A percentile compares a stretch with the other conserved stretches of the same genome.
Evolutionary conservation across 2,329 filamentous ascomycete species (phyloP).

Genomic region (Penicillium sp.): DNA sequence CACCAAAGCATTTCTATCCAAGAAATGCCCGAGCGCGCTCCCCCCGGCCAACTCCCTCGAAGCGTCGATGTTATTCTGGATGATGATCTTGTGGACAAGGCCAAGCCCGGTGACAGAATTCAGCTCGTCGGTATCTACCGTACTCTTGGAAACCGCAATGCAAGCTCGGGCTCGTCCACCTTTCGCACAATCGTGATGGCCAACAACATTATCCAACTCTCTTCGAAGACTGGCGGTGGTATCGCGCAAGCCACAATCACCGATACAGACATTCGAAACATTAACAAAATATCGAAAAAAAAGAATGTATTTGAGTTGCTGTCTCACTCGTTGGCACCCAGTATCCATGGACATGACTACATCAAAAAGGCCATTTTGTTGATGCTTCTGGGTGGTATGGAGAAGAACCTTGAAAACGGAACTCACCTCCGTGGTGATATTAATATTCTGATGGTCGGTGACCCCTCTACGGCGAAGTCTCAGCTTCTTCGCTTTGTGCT

Average conservation of each 20-base stretch:
- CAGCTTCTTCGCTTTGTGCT: constrained; percentile 93
- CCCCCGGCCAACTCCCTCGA: constrained; percentile 87
- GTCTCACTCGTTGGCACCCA: constrained; percentile 88
- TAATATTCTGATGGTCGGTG: constrained; percentile 98
- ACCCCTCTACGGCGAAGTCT: constrained; percentile 98
- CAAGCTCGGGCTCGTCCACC: constrained; percentile 79
- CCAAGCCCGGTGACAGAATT: constrained; percentile 92
- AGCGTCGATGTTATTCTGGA: constrained; percentile 95
- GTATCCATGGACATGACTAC: constrained; percentile 93
- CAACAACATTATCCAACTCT: constrained; percentile 90
- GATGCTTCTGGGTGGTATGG: constrained; percentile 90
- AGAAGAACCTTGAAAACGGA: constrained; percentile 97
- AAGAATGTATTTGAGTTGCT: constrained; percentile 87
- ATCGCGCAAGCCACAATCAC: constrained; percentile 89
- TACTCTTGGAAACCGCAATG: constrained; percentile 90
- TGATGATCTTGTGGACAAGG: constrained; percentile 88
- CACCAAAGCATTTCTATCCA: constrained; percentile 98
- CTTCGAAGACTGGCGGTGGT: constrained; percentile 91
- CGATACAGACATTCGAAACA: constrained; percentile 95
- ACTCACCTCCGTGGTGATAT: constrained; percentile 98
- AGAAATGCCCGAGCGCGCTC: constrained; percentile 96
- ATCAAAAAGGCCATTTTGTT: constrained; percentile 97
- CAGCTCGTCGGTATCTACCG: constrained; percentile 96
- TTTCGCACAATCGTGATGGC: constrained; percentile 93
- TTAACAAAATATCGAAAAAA: constrained; percentile 95